phyloP scores from a whole-genome alignment of 257 asterid species.

The Solanum rostratum region DNA sequence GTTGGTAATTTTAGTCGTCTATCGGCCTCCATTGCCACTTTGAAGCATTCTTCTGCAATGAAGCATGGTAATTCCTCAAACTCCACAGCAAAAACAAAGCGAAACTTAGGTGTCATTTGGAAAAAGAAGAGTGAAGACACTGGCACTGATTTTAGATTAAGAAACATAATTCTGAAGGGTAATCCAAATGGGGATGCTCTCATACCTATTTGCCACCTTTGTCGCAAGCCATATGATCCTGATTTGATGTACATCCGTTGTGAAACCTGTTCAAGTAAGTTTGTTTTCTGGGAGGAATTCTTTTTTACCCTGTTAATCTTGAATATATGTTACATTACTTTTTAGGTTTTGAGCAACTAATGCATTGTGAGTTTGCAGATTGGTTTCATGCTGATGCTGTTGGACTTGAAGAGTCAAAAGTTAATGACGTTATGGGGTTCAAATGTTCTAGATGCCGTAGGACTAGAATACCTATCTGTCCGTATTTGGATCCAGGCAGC shows the following conservation, averaged over 20 bases:
- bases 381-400: conserved; percentile 87
- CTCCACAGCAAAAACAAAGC: conserved; percentile 24
- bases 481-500: conserved; percentile 25
- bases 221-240: conserved; percentile 38
- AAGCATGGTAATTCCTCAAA: conserved; percentile 24
- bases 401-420: conserved; percentile 52
- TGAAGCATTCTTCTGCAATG: conserved; percentile 17
- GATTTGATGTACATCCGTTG: conserved; percentile 64
- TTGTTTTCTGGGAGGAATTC: background rate
- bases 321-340: conserved; percentile 2
- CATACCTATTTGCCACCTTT: conserved; percentile 42
- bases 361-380: conserved; percentile 32
- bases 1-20: conserved; percentile 11
- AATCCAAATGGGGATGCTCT: conserved; percentile 6
- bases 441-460: conserved; percentile 86
- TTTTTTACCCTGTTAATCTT: background rate
- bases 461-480: conserved; percentile 59
- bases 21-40: conserved; percentile 21
- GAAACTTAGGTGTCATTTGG: conserved; percentile 68
- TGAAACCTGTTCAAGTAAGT: conserved; percentile 58
- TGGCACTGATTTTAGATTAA: conserved; percentile 45
- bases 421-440: conserved; percentile 42
- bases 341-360: background rate
- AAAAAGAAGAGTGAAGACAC: conserved; percentile 35
- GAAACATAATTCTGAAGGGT: conserved; percentile 47